Percentiles rank a stretch among this genome's conserved stretches.
These are phyloP conservation scores for Colletotrichum noveboracense DNA, from an alignment of 2,329 filamentous ascomycete genomes.

Conservation along the genomic window DNA sequence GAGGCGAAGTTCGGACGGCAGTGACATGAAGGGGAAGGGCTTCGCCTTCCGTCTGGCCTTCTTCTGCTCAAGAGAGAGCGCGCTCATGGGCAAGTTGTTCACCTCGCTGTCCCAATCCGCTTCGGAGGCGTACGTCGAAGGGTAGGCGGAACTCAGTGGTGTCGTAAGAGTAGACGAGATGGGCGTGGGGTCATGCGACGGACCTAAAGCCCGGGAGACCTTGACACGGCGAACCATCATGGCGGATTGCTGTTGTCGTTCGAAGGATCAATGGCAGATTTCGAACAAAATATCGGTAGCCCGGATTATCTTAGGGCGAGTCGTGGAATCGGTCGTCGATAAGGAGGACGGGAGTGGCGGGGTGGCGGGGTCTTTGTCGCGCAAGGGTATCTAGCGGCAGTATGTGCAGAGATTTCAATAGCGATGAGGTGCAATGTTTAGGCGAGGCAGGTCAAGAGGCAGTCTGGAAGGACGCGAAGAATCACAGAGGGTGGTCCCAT, in stretches of 20 bases:
- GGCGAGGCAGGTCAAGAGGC: background rate
- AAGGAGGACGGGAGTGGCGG: slow-evolving; percentile 1
- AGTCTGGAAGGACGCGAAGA: slow-evolving; percentile 35
- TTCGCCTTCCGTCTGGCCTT: slow-evolving; percentile 27
- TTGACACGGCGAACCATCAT: slow-evolving; percentile 30
- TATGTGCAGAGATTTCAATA: slow-evolving; percentile 20
- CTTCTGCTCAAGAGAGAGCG: slow-evolving; percentile 41
- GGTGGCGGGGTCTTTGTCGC: slow-evolving; percentile 7
- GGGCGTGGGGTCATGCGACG: slow-evolving; percentile 16
- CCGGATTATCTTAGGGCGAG: background rate
- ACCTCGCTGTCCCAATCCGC: slow-evolving; percentile 47
- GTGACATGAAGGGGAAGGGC: slow-evolving; percentile 68
- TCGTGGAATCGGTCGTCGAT: background rate
- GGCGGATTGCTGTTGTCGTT: background rate
- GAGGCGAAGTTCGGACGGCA: slow-evolving; percentile 73
- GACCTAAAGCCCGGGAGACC: slow-evolving; percentile 34
- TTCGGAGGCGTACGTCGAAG: slow-evolving; percentile 42
- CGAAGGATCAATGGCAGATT: background rate
- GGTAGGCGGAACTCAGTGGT: slow-evolving; percentile 39
- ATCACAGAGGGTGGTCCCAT: slow-evolving; percentile 63
- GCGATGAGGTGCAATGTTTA: background rate
- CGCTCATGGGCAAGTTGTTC: slow-evolving; percentile 44
- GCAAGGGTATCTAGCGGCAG: background rate
- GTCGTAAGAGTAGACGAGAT: slow-evolving; percentile 36
- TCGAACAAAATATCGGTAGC: background rate